These are phyloP conservation scores for Phytophthora capsici DNA, from an alignment of 352 stramenopile species.

Conservation along the genomic window DNA sequence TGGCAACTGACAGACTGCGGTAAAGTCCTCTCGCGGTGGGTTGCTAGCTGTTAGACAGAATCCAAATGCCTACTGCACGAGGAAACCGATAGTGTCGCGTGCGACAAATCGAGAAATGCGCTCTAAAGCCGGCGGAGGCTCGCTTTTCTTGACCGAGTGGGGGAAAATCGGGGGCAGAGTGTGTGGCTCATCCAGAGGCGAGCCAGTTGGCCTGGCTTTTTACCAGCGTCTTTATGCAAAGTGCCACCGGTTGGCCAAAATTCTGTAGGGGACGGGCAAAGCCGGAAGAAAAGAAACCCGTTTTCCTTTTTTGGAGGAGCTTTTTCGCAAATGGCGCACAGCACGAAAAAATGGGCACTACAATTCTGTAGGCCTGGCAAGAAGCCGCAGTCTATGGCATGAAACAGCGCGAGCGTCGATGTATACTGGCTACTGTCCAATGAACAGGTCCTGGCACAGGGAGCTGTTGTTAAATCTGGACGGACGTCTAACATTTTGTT, in stretches of 20 bases:
- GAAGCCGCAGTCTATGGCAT: no score
- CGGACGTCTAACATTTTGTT: no score
- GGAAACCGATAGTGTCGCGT: constrained; percentile 18
- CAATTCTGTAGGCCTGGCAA: background rate
- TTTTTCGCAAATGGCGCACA: no score
- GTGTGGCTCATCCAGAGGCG: background rate
- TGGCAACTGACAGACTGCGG: constrained; percentile 7
- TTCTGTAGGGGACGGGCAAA: constrained; percentile 3
- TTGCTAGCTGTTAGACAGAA: constrained; percentile 1
- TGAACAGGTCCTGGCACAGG: no score
- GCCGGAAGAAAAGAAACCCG: constrained; percentile 14
- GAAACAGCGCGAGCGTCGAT: no score
- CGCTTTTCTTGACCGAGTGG: constrained; percentile 12
- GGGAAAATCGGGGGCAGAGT: background rate
- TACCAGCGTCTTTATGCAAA: constrained; percentile 12
- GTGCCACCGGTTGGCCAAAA: constrained; percentile 22
- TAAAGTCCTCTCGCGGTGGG: background rate
- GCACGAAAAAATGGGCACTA: constrained; percentile 1
- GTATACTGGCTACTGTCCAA: no score
- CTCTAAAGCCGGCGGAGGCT: background rate
- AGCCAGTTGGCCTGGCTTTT: constrained; percentile 16
- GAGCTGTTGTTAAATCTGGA: no score
- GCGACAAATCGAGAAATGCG: constrained; percentile 31
- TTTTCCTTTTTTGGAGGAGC: no score
- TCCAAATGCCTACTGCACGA: constrained; percentile 10